phyloP scores from a whole-genome alignment of 495 filamentous ascomycete species.

The Podospora anserina region DNA sequence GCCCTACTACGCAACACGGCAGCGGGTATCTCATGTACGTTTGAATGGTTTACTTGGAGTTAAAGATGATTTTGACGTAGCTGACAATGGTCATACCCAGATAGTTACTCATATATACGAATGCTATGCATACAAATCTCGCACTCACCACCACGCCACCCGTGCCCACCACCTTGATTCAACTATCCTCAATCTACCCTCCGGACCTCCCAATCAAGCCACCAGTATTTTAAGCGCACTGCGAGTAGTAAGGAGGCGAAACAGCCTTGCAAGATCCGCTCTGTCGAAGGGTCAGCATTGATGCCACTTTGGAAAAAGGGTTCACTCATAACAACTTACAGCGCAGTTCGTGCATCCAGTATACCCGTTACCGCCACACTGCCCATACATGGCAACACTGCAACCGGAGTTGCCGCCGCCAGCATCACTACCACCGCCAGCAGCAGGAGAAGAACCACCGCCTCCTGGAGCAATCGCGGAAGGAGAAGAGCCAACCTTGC shows the following conservation, averaged over 20 bases:
- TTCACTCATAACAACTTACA: constrained; percentile 28
- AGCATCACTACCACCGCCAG: background rate
- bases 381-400: constrained; percentile 36
- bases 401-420: constrained; percentile 22
- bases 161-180: too few species aligned
- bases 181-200: background rate
- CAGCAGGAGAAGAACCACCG: background rate
- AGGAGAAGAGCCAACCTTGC: constrained; percentile 37
- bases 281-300: constrained; percentile 10
- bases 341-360: constrained; percentile 40
- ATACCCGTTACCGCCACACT: constrained; percentile 46
- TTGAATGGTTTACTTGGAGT: background rate
- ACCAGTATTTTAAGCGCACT: constrained; percentile 29
- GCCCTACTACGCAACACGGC: too few species aligned
- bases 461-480: constrained; percentile 21
- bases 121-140: background rate
- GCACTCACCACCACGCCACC: background rate
- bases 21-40: background rate
- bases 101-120: background rate
- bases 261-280: constrained; percentile 32
- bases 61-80: background rate
- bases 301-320: background rate
- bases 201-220: background rate
- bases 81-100: background rate
- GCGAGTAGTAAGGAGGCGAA: constrained; percentile 38